Percentiles rank a stretch among this genome's conserved stretches.
Evolutionary conservation across 139 green algal genomes (phyloP).

Genomic region (Eudorina sp.): DNA sequence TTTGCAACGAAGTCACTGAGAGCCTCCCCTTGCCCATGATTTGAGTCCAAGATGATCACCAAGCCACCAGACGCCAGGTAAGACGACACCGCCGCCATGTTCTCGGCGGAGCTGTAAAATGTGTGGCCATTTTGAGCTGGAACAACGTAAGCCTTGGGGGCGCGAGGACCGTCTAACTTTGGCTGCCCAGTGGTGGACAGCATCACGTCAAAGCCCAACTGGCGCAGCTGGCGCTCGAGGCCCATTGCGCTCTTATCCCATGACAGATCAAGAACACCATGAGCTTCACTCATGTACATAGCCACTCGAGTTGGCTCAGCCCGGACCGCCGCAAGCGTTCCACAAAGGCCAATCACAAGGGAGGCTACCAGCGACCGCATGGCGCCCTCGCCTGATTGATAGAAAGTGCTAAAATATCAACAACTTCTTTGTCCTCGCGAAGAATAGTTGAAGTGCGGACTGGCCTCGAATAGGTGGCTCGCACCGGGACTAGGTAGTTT

Average conservation of each 20-base stretch:
- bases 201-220: constrained; percentile 7
- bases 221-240: not conserved
- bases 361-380: not conserved
- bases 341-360: not conserved
- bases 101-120: not conserved
- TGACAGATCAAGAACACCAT: not conserved
- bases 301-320: not conserved
- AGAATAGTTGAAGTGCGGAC: too few species aligned
- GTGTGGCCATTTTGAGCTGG: not conserved
- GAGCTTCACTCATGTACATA: not conserved
- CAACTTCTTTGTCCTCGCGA: too few species aligned
- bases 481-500: too few species aligned
- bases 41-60: constrained; percentile 3
- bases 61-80: not conserved
- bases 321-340: not conserved
- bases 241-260: not conserved
- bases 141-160: not conserved
- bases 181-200: not conserved
- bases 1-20: not conserved
- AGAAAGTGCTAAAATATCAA: too few species aligned
- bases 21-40: not conserved
- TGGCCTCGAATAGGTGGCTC: too few species aligned
- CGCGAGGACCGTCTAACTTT: not conserved
- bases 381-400: not conserved
- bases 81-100: not conserved